phyloP scores from a whole-genome alignment of 768 basidiomycete species.

The Fistulinella prunicolor region DNA sequence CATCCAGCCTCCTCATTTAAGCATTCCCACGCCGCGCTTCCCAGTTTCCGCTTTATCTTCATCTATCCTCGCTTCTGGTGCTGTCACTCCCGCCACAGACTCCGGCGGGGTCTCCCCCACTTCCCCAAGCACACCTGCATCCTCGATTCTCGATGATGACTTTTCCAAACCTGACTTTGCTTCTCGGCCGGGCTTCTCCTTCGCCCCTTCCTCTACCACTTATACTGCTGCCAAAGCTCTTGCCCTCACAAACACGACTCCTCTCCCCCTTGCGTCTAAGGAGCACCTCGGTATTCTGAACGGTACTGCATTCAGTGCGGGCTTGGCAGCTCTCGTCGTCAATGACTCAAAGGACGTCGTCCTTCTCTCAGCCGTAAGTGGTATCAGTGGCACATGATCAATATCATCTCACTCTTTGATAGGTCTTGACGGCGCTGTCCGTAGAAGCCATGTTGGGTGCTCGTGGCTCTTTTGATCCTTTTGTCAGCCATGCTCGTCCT shows the following conservation, averaged over 20 bases:
- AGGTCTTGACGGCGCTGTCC: constrained; percentile 80
- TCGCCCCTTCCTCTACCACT: neutral
- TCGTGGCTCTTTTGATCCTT: constrained; percentile 69
- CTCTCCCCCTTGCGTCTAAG: constrained; percentile 67
- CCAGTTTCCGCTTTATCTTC: neutral
- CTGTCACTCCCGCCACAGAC: constrained; percentile 16
- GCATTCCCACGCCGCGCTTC: constrained; percentile 13
- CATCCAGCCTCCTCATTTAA: constrained; percentile 10
- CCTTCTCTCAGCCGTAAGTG: constrained; percentile 45
- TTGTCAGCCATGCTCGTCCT: constrained; percentile 73
- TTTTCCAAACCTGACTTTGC: constrained; percentile 6
- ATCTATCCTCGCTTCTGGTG: constrained; percentile 13
- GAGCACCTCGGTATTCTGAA: constrained; percentile 82
- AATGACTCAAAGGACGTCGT: constrained; percentile 68
- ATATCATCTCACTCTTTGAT: constrained; percentile 9
- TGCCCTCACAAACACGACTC: constrained; percentile 54
- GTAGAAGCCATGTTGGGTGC: constrained; percentile 78
- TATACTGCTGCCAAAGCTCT: constrained; percentile 47
- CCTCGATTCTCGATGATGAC: constrained; percentile 25
- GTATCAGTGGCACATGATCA: neutral
- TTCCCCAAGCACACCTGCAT: constrained; percentile 38
- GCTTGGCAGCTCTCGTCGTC: constrained; percentile 71
- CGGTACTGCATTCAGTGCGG: constrained; percentile 82
- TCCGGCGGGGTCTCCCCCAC: constrained; percentile 44
- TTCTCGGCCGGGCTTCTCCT: neutral